Base-by-base conservation (phyloP, 768 basidiomycete species). In the Tylopilus balloui region DNA sequence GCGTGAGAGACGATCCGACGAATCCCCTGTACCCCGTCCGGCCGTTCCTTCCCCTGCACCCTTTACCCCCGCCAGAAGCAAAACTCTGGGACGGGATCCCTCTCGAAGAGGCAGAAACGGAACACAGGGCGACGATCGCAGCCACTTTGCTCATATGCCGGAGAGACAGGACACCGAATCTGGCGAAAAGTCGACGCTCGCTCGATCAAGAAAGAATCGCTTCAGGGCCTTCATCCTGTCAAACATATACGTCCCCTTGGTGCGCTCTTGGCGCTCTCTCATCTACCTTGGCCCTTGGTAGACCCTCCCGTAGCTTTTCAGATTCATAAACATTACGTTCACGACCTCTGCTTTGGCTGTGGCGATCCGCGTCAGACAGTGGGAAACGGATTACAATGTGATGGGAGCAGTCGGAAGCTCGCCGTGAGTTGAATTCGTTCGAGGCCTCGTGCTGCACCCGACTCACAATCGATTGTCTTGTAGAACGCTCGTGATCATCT, bases 381-480 rank as follows among this genome's bases (percentile, higher is more conserved):
- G 76, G 32, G 89, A 93, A 67, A 53, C 62, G 36, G 64, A 63
- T 0, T 64, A 75, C 56, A 54, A 71, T 42, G 70, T 79, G 20
- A 76, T 78, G 71, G 92, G 92, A 20, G 79, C 80, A 2, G 74
- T 94, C 23, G 92, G 92, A 38, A 84, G 85, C 57, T 92, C 90
- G 14, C 84, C 86, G 86, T 88, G 66, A 50, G 83, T n/a, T 75
- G 13, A 39, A 34, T n/a, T n/a, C n/a, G 1, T 20, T 38, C 29
- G 17, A 25, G 38, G 25, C 4, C 1, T 15, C 4, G 37, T 42
- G 13, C n/a, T n/a, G 38, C 38, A 21, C 4, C 21, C 41, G 38
- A 39, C 13, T 48, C 47, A 45, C n/a, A 37, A 34, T 28, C 25
- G 14, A 41, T 39, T 34, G 15, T 21, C 20, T 41, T 29, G 9